A percentile compares a stretch with the other conserved stretches of the same genome.
Conservation (phyloP, 495 filamentous ascomycete species). For the Aspergillus sparsus region DNA sequence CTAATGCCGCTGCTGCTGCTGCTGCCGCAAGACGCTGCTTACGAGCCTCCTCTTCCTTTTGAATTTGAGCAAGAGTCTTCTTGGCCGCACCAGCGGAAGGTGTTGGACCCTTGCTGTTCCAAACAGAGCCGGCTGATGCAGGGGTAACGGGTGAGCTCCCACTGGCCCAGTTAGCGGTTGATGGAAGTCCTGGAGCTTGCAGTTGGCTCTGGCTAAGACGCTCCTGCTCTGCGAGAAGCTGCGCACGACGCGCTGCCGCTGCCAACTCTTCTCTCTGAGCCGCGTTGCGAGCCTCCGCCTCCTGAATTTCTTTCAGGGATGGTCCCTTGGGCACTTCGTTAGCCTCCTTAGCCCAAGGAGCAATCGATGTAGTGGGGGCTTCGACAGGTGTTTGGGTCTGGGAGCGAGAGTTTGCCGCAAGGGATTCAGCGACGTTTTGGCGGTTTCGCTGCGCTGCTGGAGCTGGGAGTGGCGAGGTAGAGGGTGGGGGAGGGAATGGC, state of each 20-base stretch:
- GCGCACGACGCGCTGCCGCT: constrained; percentile 74
- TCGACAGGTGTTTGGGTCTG: constrained; percentile 72
- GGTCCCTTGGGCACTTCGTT: constrained; percentile 80
- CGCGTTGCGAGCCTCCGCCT: constrained; percentile 90
- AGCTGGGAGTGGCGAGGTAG: constrained; percentile 77
- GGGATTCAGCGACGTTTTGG: constrained; percentile 79
- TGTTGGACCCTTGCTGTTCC: constrained; percentile 62
- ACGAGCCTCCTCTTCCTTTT: constrained; percentile 90
- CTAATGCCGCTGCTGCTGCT: constrained; percentile 47
- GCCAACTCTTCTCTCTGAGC: constrained; percentile 85
- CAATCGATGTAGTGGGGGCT: constrained; percentile 66
- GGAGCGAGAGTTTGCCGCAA: constrained; percentile 70
- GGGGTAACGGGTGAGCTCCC: constrained; percentile 64
- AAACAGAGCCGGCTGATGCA: constrained; percentile 55
- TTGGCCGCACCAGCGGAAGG: constrained; percentile 55
- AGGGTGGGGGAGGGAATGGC: constrained; percentile 75
- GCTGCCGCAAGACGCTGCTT: constrained; percentile 68
- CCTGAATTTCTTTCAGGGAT: constrained; percentile 95
- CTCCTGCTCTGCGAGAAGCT: constrained; percentile 72
- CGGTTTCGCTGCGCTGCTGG: constrained; percentile 82
- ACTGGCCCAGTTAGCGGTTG: constrained; percentile 88
- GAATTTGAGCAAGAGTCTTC: constrained; percentile 94
- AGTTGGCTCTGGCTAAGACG: constrained; percentile 66
- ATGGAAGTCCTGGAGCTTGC: constrained; percentile 74
- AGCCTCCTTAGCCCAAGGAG: constrained; percentile 90